phyloP scores from a whole-genome alignment of 495 filamentous ascomycete species.

The Darksidea phi region DNA sequence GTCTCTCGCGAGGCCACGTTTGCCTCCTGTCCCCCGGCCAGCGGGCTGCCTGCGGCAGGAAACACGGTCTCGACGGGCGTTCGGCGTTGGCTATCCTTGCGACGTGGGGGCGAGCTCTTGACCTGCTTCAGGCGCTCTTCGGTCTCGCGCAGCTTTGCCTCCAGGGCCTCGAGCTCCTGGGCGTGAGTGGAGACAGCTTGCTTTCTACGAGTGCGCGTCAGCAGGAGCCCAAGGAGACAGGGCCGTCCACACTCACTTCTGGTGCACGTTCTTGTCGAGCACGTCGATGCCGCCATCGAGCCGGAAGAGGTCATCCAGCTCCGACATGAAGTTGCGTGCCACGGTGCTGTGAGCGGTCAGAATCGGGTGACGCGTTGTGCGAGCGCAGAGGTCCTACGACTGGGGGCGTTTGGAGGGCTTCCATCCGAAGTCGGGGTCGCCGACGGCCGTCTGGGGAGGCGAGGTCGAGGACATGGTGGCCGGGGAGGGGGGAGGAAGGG shows the following conservation, averaged over 20 bases:
- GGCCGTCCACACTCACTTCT: slow-evolving; percentile 63
- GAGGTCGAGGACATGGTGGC: background rate
- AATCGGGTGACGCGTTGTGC: slow-evolving; percentile 3
- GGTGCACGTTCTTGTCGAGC: slow-evolving; percentile 72
- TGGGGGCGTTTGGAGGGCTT: slow-evolving; percentile 75
- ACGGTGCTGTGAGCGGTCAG: slow-evolving; percentile 62
- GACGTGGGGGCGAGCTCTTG: slow-evolving; percentile 22
- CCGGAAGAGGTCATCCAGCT: slow-evolving; percentile 80
- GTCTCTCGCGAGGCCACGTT: background rate
- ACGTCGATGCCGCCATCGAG: slow-evolving; percentile 74
- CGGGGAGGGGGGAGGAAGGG: background rate
- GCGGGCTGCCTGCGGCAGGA: slow-evolving; percentile 24
- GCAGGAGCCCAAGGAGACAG: slow-evolving; percentile 29
- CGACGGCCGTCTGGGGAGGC: slow-evolving; percentile 14
- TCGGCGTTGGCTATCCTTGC: slow-evolving; percentile 30
- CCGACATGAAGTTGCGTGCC: slow-evolving; percentile 80
- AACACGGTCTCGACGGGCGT: slow-evolving; percentile 23
- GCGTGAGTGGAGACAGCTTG: slow-evolving; percentile 69
- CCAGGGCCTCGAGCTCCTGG: slow-evolving; percentile 79
- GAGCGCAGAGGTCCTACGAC: slow-evolving; percentile 55
- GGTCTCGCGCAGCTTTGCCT: slow-evolving; percentile 77
- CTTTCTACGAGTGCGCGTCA: slow-evolving; percentile 55
- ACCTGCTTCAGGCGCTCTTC: slow-evolving; percentile 69
- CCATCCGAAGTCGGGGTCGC: slow-evolving; percentile 61
- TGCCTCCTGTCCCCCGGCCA: slow-evolving; percentile 7